phyloP scores from a whole-genome alignment of 176 grass and related monocot species.

The Oryza punctata region DNA sequence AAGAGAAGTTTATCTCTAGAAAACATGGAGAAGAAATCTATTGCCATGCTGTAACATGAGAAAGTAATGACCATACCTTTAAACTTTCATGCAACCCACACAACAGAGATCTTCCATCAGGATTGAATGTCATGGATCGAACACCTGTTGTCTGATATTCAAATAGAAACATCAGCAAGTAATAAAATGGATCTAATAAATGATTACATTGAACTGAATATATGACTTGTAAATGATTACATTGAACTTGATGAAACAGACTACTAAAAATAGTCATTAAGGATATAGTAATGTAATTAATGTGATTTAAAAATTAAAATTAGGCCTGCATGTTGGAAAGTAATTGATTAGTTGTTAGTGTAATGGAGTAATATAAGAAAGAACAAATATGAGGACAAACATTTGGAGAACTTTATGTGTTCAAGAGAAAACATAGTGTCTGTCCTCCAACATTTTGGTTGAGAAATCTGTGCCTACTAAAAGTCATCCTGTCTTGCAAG shows the following conservation, averaged over 20 bases:
- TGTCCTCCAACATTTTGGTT: neutral
- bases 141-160: constrained; percentile 80
- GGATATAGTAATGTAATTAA: neutral
- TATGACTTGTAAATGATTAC: neutral
- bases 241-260: neutral
- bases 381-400: neutral
- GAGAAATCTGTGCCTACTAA: neutral
- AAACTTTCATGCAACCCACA: constrained; percentile 94
- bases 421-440: neutral
- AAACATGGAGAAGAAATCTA: constrained; percentile 21
- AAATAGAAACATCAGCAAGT: constrained; percentile 21
- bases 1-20: constrained; percentile 38
- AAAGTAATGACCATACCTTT: constrained; percentile 63
- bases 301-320: no score
- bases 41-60: constrained; percentile 1
- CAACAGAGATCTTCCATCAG: constrained; percentile 88
- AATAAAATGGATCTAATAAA: constrained; percentile 24
- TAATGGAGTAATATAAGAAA: neutral
- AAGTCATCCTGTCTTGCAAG: neutral
- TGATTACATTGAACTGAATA: neutral
- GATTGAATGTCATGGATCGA: constrained; percentile 96
- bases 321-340: no score
- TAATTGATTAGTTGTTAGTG: neutral
- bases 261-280: neutral
- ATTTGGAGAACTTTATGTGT: neutral